Percentiles rank a stretch among this genome's conserved stretches.
phyloP scores from a whole-genome alignment of 306 rosid genomes.

The Trichosanthes truncata region DNA sequence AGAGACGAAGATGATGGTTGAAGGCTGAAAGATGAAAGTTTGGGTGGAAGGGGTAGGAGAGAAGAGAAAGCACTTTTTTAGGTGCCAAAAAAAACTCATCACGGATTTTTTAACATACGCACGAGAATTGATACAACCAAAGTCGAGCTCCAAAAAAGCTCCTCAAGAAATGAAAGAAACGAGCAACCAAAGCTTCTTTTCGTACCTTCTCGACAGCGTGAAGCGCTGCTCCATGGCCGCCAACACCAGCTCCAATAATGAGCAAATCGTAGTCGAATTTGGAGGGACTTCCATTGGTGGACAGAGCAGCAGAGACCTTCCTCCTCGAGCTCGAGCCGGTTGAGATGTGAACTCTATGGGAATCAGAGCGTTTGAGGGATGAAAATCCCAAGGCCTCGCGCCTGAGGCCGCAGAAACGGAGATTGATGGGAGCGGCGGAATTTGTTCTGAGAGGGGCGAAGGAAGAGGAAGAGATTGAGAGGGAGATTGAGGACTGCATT shows the following conservation, averaged over 20 bases:
- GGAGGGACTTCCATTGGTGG: slow-evolving; percentile 62
- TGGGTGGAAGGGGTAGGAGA: too few relatives aligned
- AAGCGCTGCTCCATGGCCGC: slow-evolving; percentile 96
- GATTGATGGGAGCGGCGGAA: slow-evolving; percentile 20
- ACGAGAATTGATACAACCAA: neutral
- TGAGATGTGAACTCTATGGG: slow-evolving; percentile 16
- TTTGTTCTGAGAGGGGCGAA: slow-evolving; percentile 41
- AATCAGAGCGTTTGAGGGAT: slow-evolving; percentile 24
- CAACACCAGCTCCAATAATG: slow-evolving; percentile 95
- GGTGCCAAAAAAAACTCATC: too few relatives aligned
- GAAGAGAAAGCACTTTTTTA: too few relatives aligned
- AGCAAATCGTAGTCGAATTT: slow-evolving; percentile 80
- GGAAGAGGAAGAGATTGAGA: slow-evolving; percentile 46
- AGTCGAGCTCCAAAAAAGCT: neutral
- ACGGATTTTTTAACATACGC: neutral
- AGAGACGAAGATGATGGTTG: too few relatives aligned
- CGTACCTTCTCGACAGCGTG: slow-evolving; percentile 91
- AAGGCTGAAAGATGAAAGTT: too few relatives aligned
- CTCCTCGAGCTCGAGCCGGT: slow-evolving; percentile 9
- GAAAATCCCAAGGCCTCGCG: slow-evolving; percentile 55
- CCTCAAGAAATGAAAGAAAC: neutral
- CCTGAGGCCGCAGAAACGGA: slow-evolving; percentile 78
- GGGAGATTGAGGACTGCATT: slow-evolving; percentile 83
- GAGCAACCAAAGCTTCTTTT: neutral
- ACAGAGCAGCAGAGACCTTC: slow-evolving; percentile 35